Conservation (phyloP, 2,329 filamentous ascomycete genomes). For the Nemania serpens region DNA sequence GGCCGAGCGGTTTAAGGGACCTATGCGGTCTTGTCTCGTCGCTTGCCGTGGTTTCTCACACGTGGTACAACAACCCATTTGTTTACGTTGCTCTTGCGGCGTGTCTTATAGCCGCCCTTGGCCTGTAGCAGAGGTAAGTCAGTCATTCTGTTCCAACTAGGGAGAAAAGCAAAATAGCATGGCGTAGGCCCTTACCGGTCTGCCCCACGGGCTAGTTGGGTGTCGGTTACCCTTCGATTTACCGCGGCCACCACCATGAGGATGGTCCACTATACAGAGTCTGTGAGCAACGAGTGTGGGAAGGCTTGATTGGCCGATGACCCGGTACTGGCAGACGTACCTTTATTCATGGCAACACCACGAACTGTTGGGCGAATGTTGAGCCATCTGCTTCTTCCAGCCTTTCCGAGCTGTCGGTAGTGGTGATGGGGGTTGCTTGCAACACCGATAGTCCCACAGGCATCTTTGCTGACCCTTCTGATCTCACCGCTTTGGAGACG, state of each 20-base stretch:
- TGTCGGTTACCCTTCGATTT: conserved; percentile 98
- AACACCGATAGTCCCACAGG: conserved; percentile 91
- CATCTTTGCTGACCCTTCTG: conserved; percentile 85
- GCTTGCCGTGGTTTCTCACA: conserved; percentile 88
- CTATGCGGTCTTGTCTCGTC: conserved; percentile 65
- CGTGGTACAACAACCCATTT: conserved; percentile 86
- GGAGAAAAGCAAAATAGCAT: not conserved
- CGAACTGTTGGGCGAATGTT: conserved; percentile 94
- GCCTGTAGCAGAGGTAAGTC: conserved; percentile 54
- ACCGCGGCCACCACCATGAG: conserved; percentile 97
- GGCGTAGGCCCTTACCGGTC: conserved; percentile 69
- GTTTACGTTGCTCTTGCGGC: conserved; percentile 86
- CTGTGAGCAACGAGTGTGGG: conserved; percentile 20
- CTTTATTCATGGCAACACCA: conserved; percentile 98
- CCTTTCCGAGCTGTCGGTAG: conserved; percentile 90
- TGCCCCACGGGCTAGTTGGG: conserved; percentile 95
- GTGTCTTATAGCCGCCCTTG: conserved; percentile 91
- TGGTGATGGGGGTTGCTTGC: conserved; percentile 93
- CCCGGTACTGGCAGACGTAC: conserved; percentile 51
- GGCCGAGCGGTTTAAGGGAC: conserved; percentile 17
- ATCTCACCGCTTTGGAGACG: conserved; percentile 92
- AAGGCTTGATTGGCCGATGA: not conserved
- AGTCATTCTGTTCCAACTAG: conserved; percentile 32
- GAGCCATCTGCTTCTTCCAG: conserved; percentile 89
- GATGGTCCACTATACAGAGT: conserved; percentile 73